These are phyloP conservation scores for Cudoniella acicularis DNA, from an alignment of 495 filamentous ascomycete species.

Conservation along the genomic window DNA sequence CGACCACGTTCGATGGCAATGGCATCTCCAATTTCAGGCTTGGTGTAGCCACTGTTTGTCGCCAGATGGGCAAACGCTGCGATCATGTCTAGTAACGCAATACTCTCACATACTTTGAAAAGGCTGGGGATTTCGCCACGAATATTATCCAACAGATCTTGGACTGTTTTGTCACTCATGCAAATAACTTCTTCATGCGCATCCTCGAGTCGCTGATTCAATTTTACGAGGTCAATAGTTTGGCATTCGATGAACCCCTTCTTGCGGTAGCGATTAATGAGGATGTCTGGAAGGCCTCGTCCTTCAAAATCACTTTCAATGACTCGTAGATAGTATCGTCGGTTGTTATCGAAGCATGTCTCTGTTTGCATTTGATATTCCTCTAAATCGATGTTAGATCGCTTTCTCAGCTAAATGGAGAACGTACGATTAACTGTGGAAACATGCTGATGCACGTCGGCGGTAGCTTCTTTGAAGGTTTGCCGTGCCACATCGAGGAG, in stretches of 20 bases:
- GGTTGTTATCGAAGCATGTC: slow-evolving; percentile 68
- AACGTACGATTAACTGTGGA: slow-evolving; percentile 54
- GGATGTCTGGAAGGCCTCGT: slow-evolving; percentile 57
- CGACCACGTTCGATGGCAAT: slow-evolving; percentile 77
- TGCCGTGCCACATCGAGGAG: slow-evolving; percentile 83
- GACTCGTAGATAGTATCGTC: slow-evolving; percentile 79
- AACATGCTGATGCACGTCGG: slow-evolving; percentile 70
- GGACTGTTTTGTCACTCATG: slow-evolving; percentile 69
- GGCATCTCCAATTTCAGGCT: slow-evolving; percentile 70
- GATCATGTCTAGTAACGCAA: slow-evolving; percentile 94
- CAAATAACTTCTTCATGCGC: slow-evolving; percentile 76
- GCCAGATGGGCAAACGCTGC: slow-evolving; percentile 75
- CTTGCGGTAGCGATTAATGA: slow-evolving; percentile 73
- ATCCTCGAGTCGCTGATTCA: slow-evolving; percentile 70
- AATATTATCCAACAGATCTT: slow-evolving; percentile 64
- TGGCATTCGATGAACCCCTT: slow-evolving; percentile 78
- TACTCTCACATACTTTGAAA: slow-evolving; percentile 76
- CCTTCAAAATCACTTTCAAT: slow-evolving; percentile 59
- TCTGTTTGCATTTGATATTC: slow-evolving; percentile 58
- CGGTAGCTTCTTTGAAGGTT: slow-evolving; percentile 79
- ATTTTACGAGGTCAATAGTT: slow-evolving; percentile 76
- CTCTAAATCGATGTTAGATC: slow-evolving; percentile 35
- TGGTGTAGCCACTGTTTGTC: slow-evolving; percentile 69
- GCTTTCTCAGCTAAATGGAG: neutral
- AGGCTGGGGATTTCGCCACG: slow-evolving; percentile 63